Evolutionary conservation across 2,329 filamentous ascomycete species (phyloP).

Genomic region (Didymella keratinophila): DNA sequence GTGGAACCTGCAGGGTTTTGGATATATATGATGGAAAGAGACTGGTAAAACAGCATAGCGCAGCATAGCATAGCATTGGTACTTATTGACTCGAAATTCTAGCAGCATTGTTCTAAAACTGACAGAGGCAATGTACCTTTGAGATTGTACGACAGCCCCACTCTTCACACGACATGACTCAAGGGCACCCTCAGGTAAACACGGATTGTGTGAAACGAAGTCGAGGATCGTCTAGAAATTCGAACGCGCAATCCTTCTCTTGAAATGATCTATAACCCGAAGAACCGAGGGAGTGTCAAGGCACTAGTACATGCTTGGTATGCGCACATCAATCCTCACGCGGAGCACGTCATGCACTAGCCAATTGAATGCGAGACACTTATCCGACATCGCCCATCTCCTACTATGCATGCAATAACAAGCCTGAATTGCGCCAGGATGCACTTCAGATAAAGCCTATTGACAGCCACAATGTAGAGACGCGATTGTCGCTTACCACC

Average conservation of each 20-base stretch:
- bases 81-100: neutral
- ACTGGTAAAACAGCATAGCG: slow-evolving; percentile 13
- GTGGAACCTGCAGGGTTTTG: neutral
- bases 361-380: slow-evolving; percentile 13
- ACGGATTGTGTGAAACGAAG: neutral
- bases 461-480: neutral
- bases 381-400: slow-evolving; percentile 18
- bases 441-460: slow-evolving; percentile 1
- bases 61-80: slow-evolving; percentile 15
- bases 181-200: neutral
- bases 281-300: slow-evolving; percentile 4
- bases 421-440: slow-evolving; percentile 14
- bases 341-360: slow-evolving; percentile 21
- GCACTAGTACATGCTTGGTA: slow-evolving; percentile 7
- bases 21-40: neutral
- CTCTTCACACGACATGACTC: neutral
- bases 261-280: neutral
- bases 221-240: neutral
- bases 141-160: neutral
- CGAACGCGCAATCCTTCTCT: neutral
- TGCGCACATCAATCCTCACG: slow-evolving; percentile 15
- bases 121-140: neutral
- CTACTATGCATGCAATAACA: slow-evolving; percentile 9
- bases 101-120: neutral
- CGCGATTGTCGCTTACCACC: neutral